Percentiles rank a stretch among this genome's conserved stretches.
Conservation (phyloP, 768 basidiomycete species). For the Phaeotremella fagi region DNA sequence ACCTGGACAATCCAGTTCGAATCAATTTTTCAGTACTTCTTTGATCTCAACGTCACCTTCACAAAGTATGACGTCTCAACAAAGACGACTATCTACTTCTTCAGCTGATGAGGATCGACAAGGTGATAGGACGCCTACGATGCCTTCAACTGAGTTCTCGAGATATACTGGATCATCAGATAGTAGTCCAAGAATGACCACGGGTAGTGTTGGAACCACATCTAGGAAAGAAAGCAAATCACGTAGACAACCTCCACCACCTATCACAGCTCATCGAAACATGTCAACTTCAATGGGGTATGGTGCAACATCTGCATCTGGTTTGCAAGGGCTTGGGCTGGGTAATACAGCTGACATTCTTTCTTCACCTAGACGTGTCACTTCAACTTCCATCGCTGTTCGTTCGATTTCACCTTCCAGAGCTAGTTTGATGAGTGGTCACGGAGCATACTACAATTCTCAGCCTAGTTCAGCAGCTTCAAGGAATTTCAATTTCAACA, state of each 20-base stretch:
- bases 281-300: background rate
- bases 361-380: background rate
- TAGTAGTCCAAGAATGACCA: background rate
- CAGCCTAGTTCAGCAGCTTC: slow-evolving; percentile 30
- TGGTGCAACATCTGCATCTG: background rate
- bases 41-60: background rate
- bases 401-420: background rate
- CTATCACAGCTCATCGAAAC: background rate
- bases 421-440: slow-evolving; percentile 16
- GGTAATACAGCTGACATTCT: background rate
- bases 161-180: background rate
- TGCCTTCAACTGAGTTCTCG: background rate
- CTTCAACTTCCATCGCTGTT: background rate
- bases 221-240: background rate
- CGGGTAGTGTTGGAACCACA: background rate
- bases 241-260: background rate
- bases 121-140: background rate
- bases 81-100: background rate
- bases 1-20: background rate
- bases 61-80: background rate
- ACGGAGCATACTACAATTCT: slow-evolving; percentile 33
- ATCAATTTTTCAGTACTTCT: background rate
- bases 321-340: background rate
- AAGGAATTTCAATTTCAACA: slow-evolving; percentile 14
- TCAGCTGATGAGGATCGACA: background rate